Evolutionary conservation across 2,329 filamentous ascomycete species (phyloP), one percentile per base, ranked within the genome.

Genomic region (Massarina eburnea): DNA sequence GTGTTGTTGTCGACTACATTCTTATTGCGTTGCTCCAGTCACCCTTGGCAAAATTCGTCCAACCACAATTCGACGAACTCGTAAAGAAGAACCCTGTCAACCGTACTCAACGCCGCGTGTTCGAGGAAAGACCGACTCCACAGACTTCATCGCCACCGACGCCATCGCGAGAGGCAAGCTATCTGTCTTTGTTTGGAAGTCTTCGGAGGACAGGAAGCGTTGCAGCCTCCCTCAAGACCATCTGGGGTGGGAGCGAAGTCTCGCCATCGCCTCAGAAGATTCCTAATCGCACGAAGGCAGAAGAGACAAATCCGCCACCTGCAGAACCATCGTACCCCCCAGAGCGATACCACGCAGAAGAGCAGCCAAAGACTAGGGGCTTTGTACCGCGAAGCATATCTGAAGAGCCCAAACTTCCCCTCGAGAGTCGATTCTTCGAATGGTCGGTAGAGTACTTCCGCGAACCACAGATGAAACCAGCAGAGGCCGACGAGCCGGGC

Each of bases 381-480:
- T 96, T 88, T 62, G 74, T 82, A 52, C 76, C 82, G 40, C 81
- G 85, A 46, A 79, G 84, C 49, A 67, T 82, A 22, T 75, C 78
- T 1, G 75, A 82, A 42, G 58, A 76, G 8, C 86, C 88, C 1
- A 71, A 70, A 10, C 79, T 97, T 21, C 94, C 94, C 1, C 70
- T 99, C 15, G 80, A 81, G 48, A 96, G 91, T 66, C 85, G 80
- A 8, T 95, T 97, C 70, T 79, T 96, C 52, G 89, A 96, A 53
- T 99, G 92, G 91, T 96, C 91, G 3, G 91, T 94, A 35, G 92
- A 84, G 70, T 97, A 99, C 68, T 99, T 97, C 78, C 89, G 91
- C 22, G 91, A 97, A 69, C 94, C 94, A 24, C 94, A 99, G 71
- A 97, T 99, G 94, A 95, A 94, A 66, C 86, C 90, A 3, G 91